Base-by-base conservation (phyloP, 2,329 filamentous ascomycete genomes). In the Fusarium longipes region DNA sequence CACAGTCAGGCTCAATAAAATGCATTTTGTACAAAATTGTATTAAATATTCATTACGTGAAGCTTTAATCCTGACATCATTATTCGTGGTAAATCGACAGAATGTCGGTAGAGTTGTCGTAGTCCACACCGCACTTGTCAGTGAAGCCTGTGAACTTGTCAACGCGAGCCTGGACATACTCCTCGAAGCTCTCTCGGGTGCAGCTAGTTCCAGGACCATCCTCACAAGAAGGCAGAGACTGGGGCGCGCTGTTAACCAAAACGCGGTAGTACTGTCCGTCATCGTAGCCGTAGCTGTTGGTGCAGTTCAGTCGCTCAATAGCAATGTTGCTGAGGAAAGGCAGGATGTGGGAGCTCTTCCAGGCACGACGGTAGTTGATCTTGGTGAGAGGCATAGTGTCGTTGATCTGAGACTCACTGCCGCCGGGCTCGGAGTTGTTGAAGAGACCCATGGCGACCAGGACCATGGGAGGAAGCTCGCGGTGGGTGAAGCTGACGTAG, bases 401-500 rank as follows among this genome's bases (percentile, higher is more conserved):
- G 65, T 90, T 90, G 67, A 87, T 78, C 15, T 72, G 61, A 15
- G 83, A 75, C 56, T 83, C 82, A 47, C 52, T 68, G 1, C 80
- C 79, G 11, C 83, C 84, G 61, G 84, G 85, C 0, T 80, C 83
- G 5, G 86, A 88, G 76, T 90, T 90, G 79, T 91, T 91, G 81
- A 91, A 91, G 6, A 92, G 80, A 0, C 89, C 89, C 76, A 91
- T 82, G 1, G 89, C 88, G 2, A 91, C 89, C 2, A 88, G 78
- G 2, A 91, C 87, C 59, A 87, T 88, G 2, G 89, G 89, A 2
- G 89, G 89, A 4, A 91, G 78, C 74, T 91, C 89, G 20, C 89
- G 86, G 74, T 91, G 89, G 0, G 89, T 91, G 78, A 91, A 91
- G 51, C 86, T 88, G 38, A 91, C 81, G 71, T 88, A 89, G 9